These are phyloP conservation scores for Sarocladium oryzae DNA, from an alignment of 2,329 filamentous ascomycete genomes.

Conservation along the genomic window DNA sequence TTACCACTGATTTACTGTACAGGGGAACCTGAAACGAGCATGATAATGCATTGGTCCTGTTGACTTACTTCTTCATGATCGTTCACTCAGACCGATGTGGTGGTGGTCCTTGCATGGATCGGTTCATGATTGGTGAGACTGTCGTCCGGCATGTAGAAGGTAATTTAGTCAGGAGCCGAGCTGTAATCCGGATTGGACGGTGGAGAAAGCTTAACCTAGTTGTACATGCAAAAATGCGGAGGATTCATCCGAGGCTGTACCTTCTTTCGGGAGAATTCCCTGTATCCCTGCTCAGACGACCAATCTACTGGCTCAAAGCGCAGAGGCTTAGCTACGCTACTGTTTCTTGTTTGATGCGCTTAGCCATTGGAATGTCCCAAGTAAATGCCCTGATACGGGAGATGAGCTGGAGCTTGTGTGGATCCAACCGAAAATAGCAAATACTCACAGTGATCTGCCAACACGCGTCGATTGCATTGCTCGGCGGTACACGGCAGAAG, in stretches of 20 bases:
- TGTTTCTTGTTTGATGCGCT: conserved; percentile 5
- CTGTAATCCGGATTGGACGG: not conserved
- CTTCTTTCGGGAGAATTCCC: not conserved
- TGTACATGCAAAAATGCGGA: not conserved
- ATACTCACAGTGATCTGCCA: not conserved
- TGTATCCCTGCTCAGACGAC: no score
- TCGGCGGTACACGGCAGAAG: no score
- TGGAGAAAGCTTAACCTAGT: not conserved
- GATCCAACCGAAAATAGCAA: not conserved
- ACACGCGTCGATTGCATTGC: no score
- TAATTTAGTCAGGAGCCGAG: not conserved
- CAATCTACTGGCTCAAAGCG: not conserved
- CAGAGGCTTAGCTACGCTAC: not conserved
- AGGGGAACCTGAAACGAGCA: conserved; percentile 4
- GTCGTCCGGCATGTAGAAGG: conserved; percentile 3
- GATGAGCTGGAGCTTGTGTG: conserved; percentile 1
- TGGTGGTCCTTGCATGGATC: conserved; percentile 6
- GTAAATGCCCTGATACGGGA: not conserved
- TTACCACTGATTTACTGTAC: not conserved
- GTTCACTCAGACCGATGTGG: not conserved
- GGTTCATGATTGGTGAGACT: conserved; percentile 3
- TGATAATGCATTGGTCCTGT: not conserved
- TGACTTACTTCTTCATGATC: not conserved
- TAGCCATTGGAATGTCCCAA: not conserved
- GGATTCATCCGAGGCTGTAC: not conserved